Conservation (phyloP, 352 stramenopile genomes). For the Globisporangium paddicum region DNA sequence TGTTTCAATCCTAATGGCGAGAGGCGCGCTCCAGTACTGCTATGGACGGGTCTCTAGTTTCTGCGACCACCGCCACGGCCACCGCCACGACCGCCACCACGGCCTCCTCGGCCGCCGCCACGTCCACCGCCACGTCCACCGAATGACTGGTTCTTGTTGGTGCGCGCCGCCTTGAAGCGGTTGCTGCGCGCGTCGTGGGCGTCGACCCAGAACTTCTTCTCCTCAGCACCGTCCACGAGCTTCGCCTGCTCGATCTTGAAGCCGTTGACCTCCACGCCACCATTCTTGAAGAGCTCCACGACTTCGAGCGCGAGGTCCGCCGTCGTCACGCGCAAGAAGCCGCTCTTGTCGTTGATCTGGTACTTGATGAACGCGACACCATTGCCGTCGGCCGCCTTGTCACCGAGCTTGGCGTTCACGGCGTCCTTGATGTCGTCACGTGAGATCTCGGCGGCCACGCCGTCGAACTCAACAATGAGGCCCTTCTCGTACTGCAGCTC, state of each 20-base stretch:
- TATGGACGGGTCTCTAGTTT: slow-evolving; percentile 15
- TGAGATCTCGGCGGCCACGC: slow-evolving; percentile 71
- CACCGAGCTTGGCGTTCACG: slow-evolving; percentile 79
- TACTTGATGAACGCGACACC: slow-evolving; percentile 86
- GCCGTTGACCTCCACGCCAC: slow-evolving; percentile 64
- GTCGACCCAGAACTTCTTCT: slow-evolving; percentile 86
- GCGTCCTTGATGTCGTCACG: slow-evolving; percentile 85
- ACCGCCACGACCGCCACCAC: slow-evolving; percentile 30
- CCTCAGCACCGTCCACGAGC: slow-evolving; percentile 67
- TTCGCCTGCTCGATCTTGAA: slow-evolving; percentile 50
- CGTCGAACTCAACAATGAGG: slow-evolving; percentile 82
- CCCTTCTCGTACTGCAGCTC: slow-evolving; percentile 81
- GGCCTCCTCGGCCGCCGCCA: slow-evolving; percentile 33
- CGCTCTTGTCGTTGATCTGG: slow-evolving; percentile 70
- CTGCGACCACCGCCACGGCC: slow-evolving; percentile 19
- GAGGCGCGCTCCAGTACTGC: background rate
- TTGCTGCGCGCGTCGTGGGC: slow-evolving; percentile 61
- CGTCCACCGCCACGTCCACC: slow-evolving; percentile 27
- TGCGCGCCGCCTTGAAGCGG: slow-evolving; percentile 77
- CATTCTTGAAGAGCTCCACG: slow-evolving; percentile 47
- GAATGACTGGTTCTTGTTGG: slow-evolving; percentile 61
- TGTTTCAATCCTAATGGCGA: background rate
- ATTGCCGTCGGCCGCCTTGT: slow-evolving; percentile 51
- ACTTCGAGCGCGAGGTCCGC: slow-evolving; percentile 62
- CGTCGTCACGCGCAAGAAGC: slow-evolving; percentile 55